phyloP scores from a whole-genome alignment of 2,329 filamentous ascomycete species.

The Tolypocladium ovalisporum region DNA sequence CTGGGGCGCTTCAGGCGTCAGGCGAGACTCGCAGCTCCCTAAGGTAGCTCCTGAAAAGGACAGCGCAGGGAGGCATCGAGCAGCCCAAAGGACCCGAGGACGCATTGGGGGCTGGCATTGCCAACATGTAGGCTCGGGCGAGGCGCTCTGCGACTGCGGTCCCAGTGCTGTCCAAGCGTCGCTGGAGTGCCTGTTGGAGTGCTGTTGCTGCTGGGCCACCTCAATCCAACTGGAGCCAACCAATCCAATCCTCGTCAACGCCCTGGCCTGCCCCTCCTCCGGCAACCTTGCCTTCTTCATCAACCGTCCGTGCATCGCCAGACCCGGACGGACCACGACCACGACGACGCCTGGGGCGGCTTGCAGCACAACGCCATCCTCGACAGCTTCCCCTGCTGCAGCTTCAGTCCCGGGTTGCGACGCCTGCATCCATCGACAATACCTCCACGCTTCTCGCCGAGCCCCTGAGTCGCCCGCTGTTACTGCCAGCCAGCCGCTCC shows the following conservation, averaged over 20 bases:
- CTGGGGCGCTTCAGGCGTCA: no score
- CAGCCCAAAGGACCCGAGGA: no score
- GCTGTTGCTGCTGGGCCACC: background rate
- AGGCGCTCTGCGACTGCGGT: no score
- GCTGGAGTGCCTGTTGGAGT: background rate
- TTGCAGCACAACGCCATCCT: background rate
- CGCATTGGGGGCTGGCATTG: no score
- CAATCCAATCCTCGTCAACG: background rate
- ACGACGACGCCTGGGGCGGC: background rate
- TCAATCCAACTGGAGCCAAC: background rate
- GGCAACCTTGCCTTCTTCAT: background rate
- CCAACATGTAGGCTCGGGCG: no score
- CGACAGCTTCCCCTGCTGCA: background rate
- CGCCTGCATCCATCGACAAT: background rate
- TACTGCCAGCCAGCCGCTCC: background rate
- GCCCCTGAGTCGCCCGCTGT: background rate
- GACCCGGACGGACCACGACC: background rate
- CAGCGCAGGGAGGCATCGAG: no score
- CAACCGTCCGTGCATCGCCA: background rate
- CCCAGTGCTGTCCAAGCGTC: background rate
- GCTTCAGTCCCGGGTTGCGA: background rate
- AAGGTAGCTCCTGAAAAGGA: no score
- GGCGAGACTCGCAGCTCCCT: no score
- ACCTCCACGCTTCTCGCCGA: background rate
- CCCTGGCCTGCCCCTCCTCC: background rate